A percentile compares a stretch with the other conserved stretches of the same genome.
Conservation (phyloP, 2,329 filamentous ascomycete genomes). For the Hypomyces rosellus region DNA sequence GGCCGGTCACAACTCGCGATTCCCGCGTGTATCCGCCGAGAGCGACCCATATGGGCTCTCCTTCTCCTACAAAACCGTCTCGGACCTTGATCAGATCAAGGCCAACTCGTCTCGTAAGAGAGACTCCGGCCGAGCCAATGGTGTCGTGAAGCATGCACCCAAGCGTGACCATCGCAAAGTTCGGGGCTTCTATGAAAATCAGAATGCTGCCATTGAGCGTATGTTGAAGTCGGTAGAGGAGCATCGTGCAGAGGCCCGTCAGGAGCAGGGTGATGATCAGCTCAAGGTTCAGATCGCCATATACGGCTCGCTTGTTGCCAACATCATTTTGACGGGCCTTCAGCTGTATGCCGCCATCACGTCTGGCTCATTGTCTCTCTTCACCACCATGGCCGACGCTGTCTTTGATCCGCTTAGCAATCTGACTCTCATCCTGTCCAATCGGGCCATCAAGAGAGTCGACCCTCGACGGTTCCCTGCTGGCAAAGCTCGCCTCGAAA, state of each 20-base stretch:
- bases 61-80: constrained; percentile 67
- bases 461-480: constrained; percentile 83
- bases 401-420: constrained; percentile 92
- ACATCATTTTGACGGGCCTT: constrained; percentile 68
- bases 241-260: constrained; percentile 73
- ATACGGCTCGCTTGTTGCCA: constrained; percentile 68
- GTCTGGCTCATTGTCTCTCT: constrained; percentile 87
- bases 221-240: constrained; percentile 91
- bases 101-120: constrained; percentile 78
- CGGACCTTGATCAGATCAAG: constrained; percentile 69
- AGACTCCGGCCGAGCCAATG: constrained; percentile 32
- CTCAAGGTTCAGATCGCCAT: constrained; percentile 64
- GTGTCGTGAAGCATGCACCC: constrained; percentile 17
- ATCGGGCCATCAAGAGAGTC: constrained; percentile 81
- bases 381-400: constrained; percentile 95
- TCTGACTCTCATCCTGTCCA: constrained; percentile 76
- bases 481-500: constrained; percentile 90
- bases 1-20: constrained; percentile 30
- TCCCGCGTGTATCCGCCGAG: constrained; percentile 54
- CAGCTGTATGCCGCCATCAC: constrained; percentile 85
- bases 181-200: constrained; percentile 76
- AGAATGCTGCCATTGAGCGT: constrained; percentile 90
- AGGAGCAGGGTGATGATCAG: constrained; percentile 75
- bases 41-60: constrained; percentile 80
- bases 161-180: constrained; percentile 48